phyloP scores from a whole-genome alignment of 495 filamentous ascomycete species.

The Podospora pseudocomata region DNA sequence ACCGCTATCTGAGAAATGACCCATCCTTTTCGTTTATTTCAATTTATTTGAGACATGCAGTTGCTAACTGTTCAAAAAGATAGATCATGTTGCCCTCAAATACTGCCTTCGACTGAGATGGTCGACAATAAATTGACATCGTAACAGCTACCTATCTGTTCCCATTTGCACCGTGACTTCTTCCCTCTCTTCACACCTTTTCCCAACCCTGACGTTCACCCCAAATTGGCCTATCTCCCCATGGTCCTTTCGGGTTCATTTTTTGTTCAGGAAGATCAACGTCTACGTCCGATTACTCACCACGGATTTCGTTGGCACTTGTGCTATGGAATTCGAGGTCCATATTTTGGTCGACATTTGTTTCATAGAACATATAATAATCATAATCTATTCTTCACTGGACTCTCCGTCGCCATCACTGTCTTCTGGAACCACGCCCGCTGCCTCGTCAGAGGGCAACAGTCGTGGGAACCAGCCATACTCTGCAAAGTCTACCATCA shows the following conservation, averaged over 20 bases:
- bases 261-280: conserved; percentile 1
- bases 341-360: conserved; percentile 43
- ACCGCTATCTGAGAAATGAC: conserved; percentile 69
- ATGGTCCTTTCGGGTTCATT: conserved; percentile 5
- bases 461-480: conserved; percentile 75
- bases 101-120: neutral
- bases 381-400: neutral
- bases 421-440: conserved; percentile 21
- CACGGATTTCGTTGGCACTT: conserved; percentile 34
- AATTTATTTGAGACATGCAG: conserved; percentile 13
- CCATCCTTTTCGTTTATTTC: conserved; percentile 10
- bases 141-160: neutral
- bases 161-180: neutral
- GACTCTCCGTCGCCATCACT: conserved; percentile 17
- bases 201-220: neutral
- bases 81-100: neutral
- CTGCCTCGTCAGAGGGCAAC: conserved; percentile 49
- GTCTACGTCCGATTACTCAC: conserved; percentile 44
- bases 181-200: neutral
- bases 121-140: neutral
- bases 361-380: neutral
- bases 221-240: conserved; percentile 2
- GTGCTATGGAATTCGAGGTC: conserved; percentile 43
- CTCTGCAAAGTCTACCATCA: conserved; percentile 60
- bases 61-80: conserved; percentile 25